Base-by-base conservation (phyloP, 2,329 filamentous ascomycete genomes). In the Cyanodermella asteris region DNA sequence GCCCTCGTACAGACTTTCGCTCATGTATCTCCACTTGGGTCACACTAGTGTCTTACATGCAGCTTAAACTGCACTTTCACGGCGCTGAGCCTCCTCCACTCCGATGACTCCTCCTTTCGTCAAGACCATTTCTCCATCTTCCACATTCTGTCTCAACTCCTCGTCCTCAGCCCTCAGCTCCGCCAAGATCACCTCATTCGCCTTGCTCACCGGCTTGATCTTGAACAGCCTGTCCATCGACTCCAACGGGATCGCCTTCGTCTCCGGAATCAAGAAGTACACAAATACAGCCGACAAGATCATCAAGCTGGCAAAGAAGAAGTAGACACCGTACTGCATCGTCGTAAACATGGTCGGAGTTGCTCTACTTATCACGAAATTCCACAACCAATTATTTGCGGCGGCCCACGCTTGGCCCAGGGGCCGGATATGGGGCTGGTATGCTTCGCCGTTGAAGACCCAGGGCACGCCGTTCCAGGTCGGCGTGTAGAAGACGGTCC, bases 381-480 rank as follows among this genome's bases (percentile, higher is more conserved):
- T 76, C 49, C 53, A 72, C 38, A 72, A 58, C 72, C 72, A 78
- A 45, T 78, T 76, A 46, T 63, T 72, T 3, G 65, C 65, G 0
- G 72, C 64, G 1, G 74, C 74, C 18, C 60, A 72, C 7, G 74
- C 72, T 40, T 80, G 73, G 2, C 72, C 73, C 1, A 81, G 56
- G 0, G 67, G 64, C 26, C 71, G 59, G 10, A 67, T 65, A 46
- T 71, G 72, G 34, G 67, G 62, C 37, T 72, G 64, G 44, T 78
- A 80, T 55, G 81, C 78, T 45, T 81, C 72, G 0, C 34, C 36
- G 31, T 37, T 38, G 15, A 38, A 25, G 4, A 28, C 17, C 19
- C 19, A 30, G 14, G 28, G 73, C 0, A 69, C 74, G 2, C 70
- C 71, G 40, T 75, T 75, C 71, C 70, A 76, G 0, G 63, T 61